These are phyloP conservation scores for Lasiodiplodia gonubiensis DNA, from an alignment of 2,329 filamentous ascomycete species.

Conservation along the genomic window DNA sequence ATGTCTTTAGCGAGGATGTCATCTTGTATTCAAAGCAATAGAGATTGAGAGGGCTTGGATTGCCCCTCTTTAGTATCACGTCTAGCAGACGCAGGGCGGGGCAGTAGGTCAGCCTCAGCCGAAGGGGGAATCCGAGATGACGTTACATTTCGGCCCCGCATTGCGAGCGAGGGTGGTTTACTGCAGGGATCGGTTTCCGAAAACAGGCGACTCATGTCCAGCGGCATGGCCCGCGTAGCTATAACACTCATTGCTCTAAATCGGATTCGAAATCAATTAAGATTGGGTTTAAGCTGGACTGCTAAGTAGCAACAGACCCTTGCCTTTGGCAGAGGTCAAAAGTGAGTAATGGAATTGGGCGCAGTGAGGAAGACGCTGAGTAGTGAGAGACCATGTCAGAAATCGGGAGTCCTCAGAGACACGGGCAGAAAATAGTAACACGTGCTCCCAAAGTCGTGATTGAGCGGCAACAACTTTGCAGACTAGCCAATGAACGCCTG, in stretches of 20 bases:
- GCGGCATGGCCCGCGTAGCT: neutral
- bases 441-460: too few species aligned
- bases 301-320: too few species aligned
- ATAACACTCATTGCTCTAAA: too few species aligned
- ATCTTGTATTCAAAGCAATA: neutral
- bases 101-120: neutral
- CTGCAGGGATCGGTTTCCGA: neutral
- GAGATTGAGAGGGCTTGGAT: neutral
- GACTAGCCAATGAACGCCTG: neutral
- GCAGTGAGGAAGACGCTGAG: too few species aligned
- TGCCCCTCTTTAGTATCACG: neutral
- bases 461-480: neutral
- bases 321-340: too few species aligned
- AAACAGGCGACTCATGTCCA: neutral
- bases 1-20: neutral
- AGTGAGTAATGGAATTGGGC: too few species aligned
- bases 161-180: slow-evolving; percentile 4
- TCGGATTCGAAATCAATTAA: too few species aligned
- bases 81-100: slow-evolving; percentile 1
- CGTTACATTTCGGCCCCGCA: slow-evolving; percentile 20
- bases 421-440: neutral
- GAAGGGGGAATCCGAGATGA: slow-evolving; percentile 19
- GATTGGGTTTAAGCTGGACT: too few species aligned
- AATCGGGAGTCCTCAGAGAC: neutral
- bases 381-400: neutral